Evolutionary conservation across 2,329 filamentous ascomycete species (phyloP), one percentile per base, ranked within the genome.

Genomic region (Shiraia bambusicola): DNA sequence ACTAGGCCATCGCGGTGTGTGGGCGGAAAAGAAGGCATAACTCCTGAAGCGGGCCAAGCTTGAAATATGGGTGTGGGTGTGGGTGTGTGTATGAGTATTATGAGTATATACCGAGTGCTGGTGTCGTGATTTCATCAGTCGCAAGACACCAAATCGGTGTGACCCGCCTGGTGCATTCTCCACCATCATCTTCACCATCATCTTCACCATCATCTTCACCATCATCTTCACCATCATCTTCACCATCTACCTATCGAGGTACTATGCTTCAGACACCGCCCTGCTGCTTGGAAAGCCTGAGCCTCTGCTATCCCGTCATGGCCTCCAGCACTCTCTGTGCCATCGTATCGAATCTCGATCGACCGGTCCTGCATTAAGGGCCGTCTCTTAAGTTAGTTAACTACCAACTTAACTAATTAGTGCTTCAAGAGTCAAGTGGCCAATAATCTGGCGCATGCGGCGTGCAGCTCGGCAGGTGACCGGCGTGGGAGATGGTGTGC

Each of bases 331-430:
- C 19, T 41, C 35, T 46, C 33, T 47, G 47, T 47, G 44, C 44
- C 38, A 43, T 48, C 40, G 37, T 38, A 44, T n/a, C n/a, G n/a
- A n/a, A 35, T 38, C 7, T 43, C 45, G 60, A 66, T 65, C 65
- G 54, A 49, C 61, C 50, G 49, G 51, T 50, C 54, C 56, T 66
- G 63, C 61, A 64, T 54, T 45, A 58, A 59, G 50, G 52, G 50
- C 49, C 45, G 54, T 49, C 46, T 45, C 52, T 48, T 50, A n/a
- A n/a, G n/a, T n/a, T n/a, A n/a, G n/a, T n/a, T n/a, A n/a, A n/a
- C n/a, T n/a, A n/a, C n/a, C n/a, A n/a, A n/a, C n/a, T n/a, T n/a
- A n/a, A n/a, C n/a, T n/a, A 55, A 48, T 47, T 48, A 44, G 40
- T 44, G 38, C 43, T 49, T 53, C 56, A 53, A 44, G 37, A 49